Evolutionary conservation across 345 rosid species (phyloP).

Genomic region (Psidium guajava): DNA sequence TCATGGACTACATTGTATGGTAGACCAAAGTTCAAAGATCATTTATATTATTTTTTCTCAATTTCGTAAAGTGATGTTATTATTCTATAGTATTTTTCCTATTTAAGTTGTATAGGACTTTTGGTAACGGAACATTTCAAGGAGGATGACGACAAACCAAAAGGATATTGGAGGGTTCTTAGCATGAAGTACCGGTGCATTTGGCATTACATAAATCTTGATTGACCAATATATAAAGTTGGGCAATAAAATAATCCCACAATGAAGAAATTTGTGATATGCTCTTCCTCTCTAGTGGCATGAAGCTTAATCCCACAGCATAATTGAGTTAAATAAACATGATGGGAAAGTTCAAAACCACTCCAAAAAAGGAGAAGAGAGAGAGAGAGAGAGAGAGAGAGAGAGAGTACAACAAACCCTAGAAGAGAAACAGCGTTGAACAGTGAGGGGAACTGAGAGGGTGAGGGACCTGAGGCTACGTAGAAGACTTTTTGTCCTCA

Average conservation of each 20-base stretch:
- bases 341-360: constrained; percentile 3
- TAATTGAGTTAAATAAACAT: constrained; percentile 63
- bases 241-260: neutral
- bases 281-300: neutral
- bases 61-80: neutral
- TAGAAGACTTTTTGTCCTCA: constrained; percentile 22
- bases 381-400: neutral
- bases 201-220: neutral
- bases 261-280: neutral
- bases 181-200: neutral
- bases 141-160: neutral
- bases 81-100: neutral
- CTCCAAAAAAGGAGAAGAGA: neutral
- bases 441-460: neutral
- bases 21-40: too few species aligned
- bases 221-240: neutral
- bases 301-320: constrained; percentile 3
- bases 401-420: constrained; percentile 26
- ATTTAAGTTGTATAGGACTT: neutral
- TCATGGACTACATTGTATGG: too few species aligned
- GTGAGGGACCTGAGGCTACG: neutral
- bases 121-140: neutral
- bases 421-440: constrained; percentile 5
- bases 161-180: neutral
- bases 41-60: too few species aligned